Evolutionary conservation across 2,329 filamentous ascomycete species (phyloP), one percentile per base, ranked within the genome.

Genomic region (Fusarium penzigii): DNA sequence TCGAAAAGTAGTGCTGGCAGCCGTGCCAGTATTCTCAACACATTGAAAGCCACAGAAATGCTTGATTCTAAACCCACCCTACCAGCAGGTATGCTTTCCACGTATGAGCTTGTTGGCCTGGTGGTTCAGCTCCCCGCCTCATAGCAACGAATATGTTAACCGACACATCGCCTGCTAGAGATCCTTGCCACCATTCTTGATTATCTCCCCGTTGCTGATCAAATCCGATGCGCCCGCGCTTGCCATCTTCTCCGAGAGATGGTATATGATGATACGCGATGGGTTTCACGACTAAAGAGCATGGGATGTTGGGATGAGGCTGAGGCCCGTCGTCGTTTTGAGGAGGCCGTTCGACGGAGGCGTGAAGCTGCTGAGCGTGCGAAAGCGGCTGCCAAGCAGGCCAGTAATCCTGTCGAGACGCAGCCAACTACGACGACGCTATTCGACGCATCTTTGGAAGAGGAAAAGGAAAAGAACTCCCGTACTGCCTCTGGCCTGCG

Each of bases 221-320:
- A 96, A 65, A 83, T 97, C 69, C 85, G 86, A 61, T 93, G 91
- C 68, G 93, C 94, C 42, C 86, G 88, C 57, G 86, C 89, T 20
- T 96, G 91, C 52, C 88, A 84, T 67, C 89, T 90, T 55, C 84
- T 97, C 81, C 88, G 89, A 68, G 94, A 99, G 74, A 99, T 99
- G 92, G 92, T 97, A 3, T 99, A 97, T 73, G 94, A 99, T 70
- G 94, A 99, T 71, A 90, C 92, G 45, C 83, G 93, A 75, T 99
- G 94, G 94, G 89, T 97, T 39, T 85, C 90, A 58, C 83, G 90
- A 57, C 74, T 99, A 49, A 89, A 89, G 68, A 86, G 82, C 52
- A 96, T 99, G 86, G 90, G 88, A 2, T 88, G 89, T 61, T 99
- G 94, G 94, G 88, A 96, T 66, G 94, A 99, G 68, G 72, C 77